Conservation (phyloP, 345 rosid genomes). For the Fremontodendron californicum region DNA sequence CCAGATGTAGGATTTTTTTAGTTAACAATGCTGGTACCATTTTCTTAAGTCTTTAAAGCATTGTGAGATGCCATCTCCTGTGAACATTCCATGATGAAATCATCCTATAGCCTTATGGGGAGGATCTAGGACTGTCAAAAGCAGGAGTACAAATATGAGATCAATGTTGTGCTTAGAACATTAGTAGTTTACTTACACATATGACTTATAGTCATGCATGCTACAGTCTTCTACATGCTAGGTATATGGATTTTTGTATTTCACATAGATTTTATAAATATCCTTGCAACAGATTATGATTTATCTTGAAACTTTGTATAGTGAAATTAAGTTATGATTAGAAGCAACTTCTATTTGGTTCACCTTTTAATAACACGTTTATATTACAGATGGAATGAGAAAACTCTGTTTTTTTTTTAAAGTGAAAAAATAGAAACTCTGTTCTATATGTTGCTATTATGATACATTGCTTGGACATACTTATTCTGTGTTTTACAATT, state of each 20-base stretch:
- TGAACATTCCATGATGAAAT: not conserved
- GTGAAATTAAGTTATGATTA: not conserved
- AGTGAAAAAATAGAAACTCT: not conserved
- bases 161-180: not conserved
- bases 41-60: not conserved
- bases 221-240: not conserved
- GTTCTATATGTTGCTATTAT: not conserved
- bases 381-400: not conserved
- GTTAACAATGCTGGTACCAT: not conserved
- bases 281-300: not conserved
- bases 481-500: constrained; percentile 17
- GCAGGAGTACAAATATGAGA: not conserved
- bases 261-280: not conserved
- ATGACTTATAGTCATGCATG: not conserved
- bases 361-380: not conserved
- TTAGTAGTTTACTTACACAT: not conserved
- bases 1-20: too few species aligned
- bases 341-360: not conserved
- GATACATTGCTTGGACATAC: not conserved
- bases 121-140: not conserved
- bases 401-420: not conserved
- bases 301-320: not conserved
- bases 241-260: not conserved
- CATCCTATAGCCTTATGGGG: not conserved
- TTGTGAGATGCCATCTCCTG: not conserved